These are phyloP conservation scores for Trichopus zeylanicus DNA, from an alignment of 116 monocot species.

Conservation along the genomic window DNA sequence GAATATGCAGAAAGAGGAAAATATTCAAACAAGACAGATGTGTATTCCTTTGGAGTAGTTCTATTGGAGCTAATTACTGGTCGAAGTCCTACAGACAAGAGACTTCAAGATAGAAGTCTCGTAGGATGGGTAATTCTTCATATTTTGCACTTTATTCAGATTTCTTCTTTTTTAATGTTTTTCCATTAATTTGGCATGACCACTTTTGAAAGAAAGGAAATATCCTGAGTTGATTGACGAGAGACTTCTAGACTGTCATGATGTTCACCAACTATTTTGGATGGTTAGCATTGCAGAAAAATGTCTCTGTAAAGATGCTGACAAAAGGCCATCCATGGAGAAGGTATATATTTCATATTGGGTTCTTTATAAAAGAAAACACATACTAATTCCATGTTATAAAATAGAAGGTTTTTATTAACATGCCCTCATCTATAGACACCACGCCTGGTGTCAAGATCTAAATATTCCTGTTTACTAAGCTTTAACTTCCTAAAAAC, in stretches of 20 bases:
- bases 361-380: no score
- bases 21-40: constrained; percentile 36
- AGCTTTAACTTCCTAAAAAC: no score
- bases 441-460: no score
- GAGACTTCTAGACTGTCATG: constrained; percentile 26
- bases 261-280: constrained; percentile 34
- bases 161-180: neutral
- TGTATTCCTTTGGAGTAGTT: constrained; percentile 40
- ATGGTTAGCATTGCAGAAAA: constrained; percentile 28
- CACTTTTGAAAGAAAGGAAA: constrained; percentile 32
- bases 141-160: no score
- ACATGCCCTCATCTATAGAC: no score
- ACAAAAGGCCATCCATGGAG: constrained; percentile 32
- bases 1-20: constrained; percentile 39
- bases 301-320: constrained; percentile 30
- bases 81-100: constrained; percentile 15
- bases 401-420: no score
- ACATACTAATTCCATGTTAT: no score
- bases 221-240: constrained; percentile 40
- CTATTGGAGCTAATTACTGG: constrained; percentile 36
- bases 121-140: constrained; percentile 48
- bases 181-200: constrained; percentile 23
- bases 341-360: no score
- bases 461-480: no score
- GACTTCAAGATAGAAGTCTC: constrained; percentile 15